Evolutionary conservation across 208 protist genomes (phyloP), one percentile per base, ranked within the genome.

Genomic region (Trypanosoma conorhini): DNA sequence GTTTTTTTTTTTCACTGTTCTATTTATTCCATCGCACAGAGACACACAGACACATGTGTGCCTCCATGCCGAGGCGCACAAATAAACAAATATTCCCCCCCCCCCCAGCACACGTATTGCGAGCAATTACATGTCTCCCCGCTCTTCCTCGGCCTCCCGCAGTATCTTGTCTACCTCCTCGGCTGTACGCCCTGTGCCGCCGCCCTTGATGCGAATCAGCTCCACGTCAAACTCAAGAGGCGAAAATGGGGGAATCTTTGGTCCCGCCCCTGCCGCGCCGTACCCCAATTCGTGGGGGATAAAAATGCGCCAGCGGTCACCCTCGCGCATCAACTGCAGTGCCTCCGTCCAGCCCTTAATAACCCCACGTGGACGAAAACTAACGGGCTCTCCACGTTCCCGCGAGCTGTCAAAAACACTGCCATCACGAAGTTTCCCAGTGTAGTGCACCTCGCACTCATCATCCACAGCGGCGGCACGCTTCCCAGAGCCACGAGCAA

Each of bases 291-390:
- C 62, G 48, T 81, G 86, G 15, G 91, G 88, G 26, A 93, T 72
- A 62, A 85, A 89, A 58, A 94, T 62, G 44, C 82, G 73, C 87
- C 89, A 96, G 26, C 59, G 65, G 66, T 96, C 91, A 0, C 91
- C 91, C 65, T 92, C 87, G 22, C 85, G 86, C 91, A 96, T 96
- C n/a, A 90, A 63, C 81, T 91, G 74, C 72, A 96, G 78, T 48
- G 85, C 89, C 72, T 96, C 88, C 30, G 61, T 64, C 84, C 89
- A 82, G 26, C 80, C 89, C 0, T 60, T 62, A 22, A 92, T 83
- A 9, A 96, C 72, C 54, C 88, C 60, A 0, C 60, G 74, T 5
- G 88, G 85, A 15, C 70, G 62, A 42, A 96, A 91, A 5, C 42
- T 67, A 35, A 82, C 67, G n/a, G 94, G 88, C 56, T 80, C 67